Base-by-base conservation (phyloP, 768 basidiomycete species). In the Paxillus rubicundulus region DNA sequence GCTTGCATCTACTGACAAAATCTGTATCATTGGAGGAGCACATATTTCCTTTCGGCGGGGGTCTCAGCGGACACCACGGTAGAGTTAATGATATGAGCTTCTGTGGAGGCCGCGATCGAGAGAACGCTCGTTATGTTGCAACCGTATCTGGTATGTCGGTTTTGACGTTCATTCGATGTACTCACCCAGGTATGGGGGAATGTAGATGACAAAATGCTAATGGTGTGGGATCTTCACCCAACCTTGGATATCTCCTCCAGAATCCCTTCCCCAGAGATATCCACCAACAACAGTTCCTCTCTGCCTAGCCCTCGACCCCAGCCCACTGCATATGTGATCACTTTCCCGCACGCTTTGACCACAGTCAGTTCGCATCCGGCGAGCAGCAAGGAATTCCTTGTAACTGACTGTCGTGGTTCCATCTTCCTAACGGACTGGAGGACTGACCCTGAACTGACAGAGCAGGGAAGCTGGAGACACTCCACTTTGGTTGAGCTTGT, bases 221-320 rank as follows among this genome's bases (percentile, higher is more conserved):
- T 90, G 82, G 82, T 92, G 7, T 92, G 90, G 90, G 89, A 92
- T 68, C 77, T 92, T n/a, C 73, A 79, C 60, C 89, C 89, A 0
- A 63, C 73, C 33, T 49, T 77, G 42, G 70, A 79, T 49, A 72
- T 78, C 39, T 66, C 74, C 33, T 76, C 82, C 12, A 61, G 58
- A 18, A 57, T 60, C 13, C 67, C 70, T 18, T 64, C 52, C 60
- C 67, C 74, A 40, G 68, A 67, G n/a, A 53, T 56, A 38, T 70
- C 68, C 2, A 63, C 61, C 30, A 60, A 65, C 16, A 54, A 61
- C 20, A 59, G 60, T 41, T 66, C 73, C 14, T 68, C 71, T 14
- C 62, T 62, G 5, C 61, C 68, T 20, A 41, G 33, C 44, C 52
- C 76, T 33, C 75, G 85, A 33, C 76, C 80, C 6, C 87, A 89